Conservation (phyloP, 805 yeast species). For the Torulaspora delbrueckii region DNA sequence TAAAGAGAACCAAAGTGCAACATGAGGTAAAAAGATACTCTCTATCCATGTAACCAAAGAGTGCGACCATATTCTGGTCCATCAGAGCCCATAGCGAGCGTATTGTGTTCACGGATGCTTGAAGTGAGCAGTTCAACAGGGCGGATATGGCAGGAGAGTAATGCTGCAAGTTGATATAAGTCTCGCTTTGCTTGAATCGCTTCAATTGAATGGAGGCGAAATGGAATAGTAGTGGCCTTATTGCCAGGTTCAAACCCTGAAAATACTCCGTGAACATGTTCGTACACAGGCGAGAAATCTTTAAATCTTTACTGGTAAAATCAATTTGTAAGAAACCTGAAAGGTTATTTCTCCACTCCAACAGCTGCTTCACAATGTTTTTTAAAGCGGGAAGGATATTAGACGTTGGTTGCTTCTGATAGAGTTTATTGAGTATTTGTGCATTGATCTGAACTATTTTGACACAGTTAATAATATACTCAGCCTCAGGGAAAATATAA, state of each 20-base stretch:
- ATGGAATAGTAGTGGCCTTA: constrained; percentile 70
- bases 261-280: constrained; percentile 79
- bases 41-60: constrained; percentile 83
- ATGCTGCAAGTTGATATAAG: constrained; percentile 58
- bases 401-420: constrained; percentile 71
- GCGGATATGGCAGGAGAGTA: constrained; percentile 67
- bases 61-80: constrained; percentile 77
- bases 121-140: constrained; percentile 68
- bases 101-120: constrained; percentile 72
- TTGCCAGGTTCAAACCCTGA: constrained; percentile 76
- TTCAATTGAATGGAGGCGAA: constrained; percentile 65
- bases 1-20: constrained; percentile 65
- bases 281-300: constrained; percentile 60
- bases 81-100: constrained; percentile 68
- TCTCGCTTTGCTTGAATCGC: constrained; percentile 42
- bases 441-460: constrained; percentile 77
- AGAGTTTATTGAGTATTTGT: constrained; percentile 59
- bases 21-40: constrained; percentile 76
- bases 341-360: constrained; percentile 61
- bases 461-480: constrained; percentile 69
- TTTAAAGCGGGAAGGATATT: constrained; percentile 71
- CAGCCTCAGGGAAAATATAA: constrained; percentile 75
- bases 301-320: constrained; percentile 46
- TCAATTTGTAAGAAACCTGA: constrained; percentile 65
- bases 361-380: constrained; percentile 58